A percentile compares a stretch with the other conserved stretches of the same genome.
These are phyloP conservation scores for Acorus calamus DNA, from an alignment of 106 monocot genomes.

Conservation along the genomic window DNA sequence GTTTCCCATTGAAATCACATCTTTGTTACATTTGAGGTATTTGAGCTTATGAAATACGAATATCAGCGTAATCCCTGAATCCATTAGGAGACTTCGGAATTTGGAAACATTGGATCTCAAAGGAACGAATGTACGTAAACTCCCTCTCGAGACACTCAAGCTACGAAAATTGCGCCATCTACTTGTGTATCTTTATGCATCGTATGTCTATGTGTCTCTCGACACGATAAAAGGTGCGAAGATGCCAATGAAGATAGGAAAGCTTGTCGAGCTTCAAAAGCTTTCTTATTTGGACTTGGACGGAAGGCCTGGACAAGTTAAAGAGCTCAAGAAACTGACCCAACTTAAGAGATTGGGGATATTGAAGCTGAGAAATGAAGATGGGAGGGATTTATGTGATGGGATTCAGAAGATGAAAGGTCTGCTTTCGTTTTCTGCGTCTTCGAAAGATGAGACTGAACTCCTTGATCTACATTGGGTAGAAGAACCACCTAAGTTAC, in stretches of 20 bases:
- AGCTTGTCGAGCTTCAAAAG: slow-evolving; percentile 17
- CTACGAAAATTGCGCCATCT: too few species aligned
- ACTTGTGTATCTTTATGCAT: too few species aligned
- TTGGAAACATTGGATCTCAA: too few species aligned
- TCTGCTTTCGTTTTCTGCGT: slow-evolving; percentile 15
- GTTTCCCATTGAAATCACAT: too few species aligned
- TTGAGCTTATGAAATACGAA: too few species aligned
- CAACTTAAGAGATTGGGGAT: slow-evolving; percentile 24
- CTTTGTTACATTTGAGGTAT: too few species aligned
- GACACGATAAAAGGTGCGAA: too few species aligned
- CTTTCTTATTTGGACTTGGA: slow-evolving; percentile 12
- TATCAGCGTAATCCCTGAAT: too few species aligned
- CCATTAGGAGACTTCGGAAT: too few species aligned
- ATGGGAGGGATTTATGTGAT: slow-evolving; percentile 11
- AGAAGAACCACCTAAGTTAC: slow-evolving; percentile 1
- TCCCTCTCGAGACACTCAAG: too few species aligned
- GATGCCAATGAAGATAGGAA: slow-evolving; percentile 17
- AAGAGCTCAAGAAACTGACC: slow-evolving; percentile 16
- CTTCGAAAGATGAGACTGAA: slow-evolving; percentile 13
- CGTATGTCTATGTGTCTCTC: too few species aligned
- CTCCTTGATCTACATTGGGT: slow-evolving; percentile 11
- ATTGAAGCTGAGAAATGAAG: slow-evolving; percentile 20
- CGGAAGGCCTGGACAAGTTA: slow-evolving; percentile 4
- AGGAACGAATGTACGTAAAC: too few species aligned
- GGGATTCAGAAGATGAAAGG: slow-evolving; percentile 10